These are phyloP conservation scores for Pseudocercospora crystallina DNA, from an alignment of 2,329 filamentous ascomycete species.

Conservation along the genomic window DNA sequence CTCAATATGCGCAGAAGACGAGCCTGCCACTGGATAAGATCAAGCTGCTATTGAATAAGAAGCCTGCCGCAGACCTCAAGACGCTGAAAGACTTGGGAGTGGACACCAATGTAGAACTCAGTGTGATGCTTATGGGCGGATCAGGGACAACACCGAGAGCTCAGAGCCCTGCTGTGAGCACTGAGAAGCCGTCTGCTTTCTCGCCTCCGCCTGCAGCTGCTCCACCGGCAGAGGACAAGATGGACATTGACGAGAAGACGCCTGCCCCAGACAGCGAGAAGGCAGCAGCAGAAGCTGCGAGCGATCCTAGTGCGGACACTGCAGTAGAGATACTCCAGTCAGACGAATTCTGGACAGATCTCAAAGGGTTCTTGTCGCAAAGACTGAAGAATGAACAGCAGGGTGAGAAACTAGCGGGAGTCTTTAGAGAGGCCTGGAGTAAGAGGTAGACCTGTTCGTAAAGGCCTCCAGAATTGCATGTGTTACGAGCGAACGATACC, in stretches of 20 bases:
- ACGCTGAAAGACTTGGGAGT: conserved; percentile 43
- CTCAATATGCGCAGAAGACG: conserved; percentile 63
- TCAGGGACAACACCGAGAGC: conserved; percentile 32
- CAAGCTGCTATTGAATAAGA: conserved; percentile 82
- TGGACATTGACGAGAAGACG: conserved; percentile 33
- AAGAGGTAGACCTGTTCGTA: neutral
- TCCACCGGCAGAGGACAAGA: conserved; percentile 24
- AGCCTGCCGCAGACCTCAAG: conserved; percentile 60
- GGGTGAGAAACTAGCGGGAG: conserved; percentile 62
- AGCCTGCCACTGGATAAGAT: conserved; percentile 73
- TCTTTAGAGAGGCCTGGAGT: conserved; percentile 53
- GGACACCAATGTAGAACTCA: conserved; percentile 66
- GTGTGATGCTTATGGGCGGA: conserved; percentile 82
- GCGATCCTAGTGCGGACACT: conserved; percentile 49
- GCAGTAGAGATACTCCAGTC: conserved; percentile 60
- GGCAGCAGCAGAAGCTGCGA: conserved; percentile 45
- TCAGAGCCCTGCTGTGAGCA: conserved; percentile 41
- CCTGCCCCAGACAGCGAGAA: conserved; percentile 33
- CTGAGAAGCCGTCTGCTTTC: conserved; percentile 19
- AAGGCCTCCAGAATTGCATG: too few relatives aligned
- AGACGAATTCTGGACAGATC: conserved; percentile 81
- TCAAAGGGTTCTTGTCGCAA: conserved; percentile 77
- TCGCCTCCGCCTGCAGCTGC: conserved; percentile 37
- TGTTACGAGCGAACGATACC: too few relatives aligned
- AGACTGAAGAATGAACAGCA: conserved; percentile 68